A percentile compares a stretch with the other conserved stretches of the same genome.
Conservation (phyloP, 2,329 filamentous ascomycete genomes). For the Pseudogymnoascus verrucosus region DNA sequence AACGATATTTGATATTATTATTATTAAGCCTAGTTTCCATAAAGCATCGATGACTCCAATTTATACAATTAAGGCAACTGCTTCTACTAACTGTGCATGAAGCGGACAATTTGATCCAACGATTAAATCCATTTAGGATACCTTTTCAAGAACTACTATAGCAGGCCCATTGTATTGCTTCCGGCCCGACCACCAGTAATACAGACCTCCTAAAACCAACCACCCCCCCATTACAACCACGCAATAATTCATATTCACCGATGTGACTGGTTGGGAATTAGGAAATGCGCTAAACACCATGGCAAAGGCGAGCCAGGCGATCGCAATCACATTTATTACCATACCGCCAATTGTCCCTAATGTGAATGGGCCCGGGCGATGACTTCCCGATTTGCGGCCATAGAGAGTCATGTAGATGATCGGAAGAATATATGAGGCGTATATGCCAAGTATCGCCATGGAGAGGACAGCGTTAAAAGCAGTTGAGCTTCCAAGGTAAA, state of each 20-base stretch:
- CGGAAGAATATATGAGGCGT: conserved; percentile 36
- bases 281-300: not conserved
- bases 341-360: not conserved
- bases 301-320: not conserved
- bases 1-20: too few relatives aligned
- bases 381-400: conserved; percentile 25
- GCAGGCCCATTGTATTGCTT: not conserved
- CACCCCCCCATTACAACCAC: not conserved
- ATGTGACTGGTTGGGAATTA: not conserved
- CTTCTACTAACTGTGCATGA: too few relatives aligned
- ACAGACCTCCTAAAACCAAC: not conserved
- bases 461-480: conserved; percentile 41
- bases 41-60: too few relatives aligned
- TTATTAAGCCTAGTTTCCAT: too few relatives aligned
- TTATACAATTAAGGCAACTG: too few relatives aligned
- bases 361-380: conserved; percentile 10
- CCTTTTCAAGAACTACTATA: not conserved
- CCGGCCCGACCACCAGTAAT: not conserved
- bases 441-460: conserved; percentile 37
- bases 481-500: conserved; percentile 39
- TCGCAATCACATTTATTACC: not conserved
- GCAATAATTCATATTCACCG: not conserved
- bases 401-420: conserved; percentile 32
- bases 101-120: too few relatives aligned
- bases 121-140: not conserved